These are phyloP conservation scores for Penicillium cataractarum DNA, from an alignment of 495 filamentous ascomycete genomes.

Conservation along the genomic window DNA sequence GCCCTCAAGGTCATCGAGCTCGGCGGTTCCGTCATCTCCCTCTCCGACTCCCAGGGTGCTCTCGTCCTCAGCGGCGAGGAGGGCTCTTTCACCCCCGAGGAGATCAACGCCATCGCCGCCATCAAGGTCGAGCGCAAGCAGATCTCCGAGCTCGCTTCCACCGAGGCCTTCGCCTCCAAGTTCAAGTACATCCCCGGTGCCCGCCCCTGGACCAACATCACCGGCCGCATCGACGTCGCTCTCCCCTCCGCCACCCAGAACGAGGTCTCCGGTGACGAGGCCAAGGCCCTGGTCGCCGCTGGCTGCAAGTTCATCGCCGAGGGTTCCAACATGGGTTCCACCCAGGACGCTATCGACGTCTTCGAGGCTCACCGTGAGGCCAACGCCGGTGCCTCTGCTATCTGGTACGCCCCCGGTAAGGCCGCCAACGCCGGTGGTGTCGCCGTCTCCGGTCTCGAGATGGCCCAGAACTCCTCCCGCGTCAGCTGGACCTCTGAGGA, in stretches of 20 bases:
- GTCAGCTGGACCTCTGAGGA: constrained; percentile 84
- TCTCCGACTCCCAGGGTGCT: constrained; percentile 89
- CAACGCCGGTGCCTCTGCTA: constrained; percentile 66
- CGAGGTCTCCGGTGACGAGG: constrained; percentile 90
- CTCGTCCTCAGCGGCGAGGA: constrained; percentile 69
- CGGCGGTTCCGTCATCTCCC: constrained; percentile 87
- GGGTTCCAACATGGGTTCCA: constrained; percentile 99
- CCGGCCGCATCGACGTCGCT: constrained; percentile 81
- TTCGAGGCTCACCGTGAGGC: constrained; percentile 82
- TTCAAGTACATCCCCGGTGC: constrained; percentile 89
- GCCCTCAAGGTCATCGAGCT: constrained; percentile 97
- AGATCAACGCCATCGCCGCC: constrained; percentile 73
- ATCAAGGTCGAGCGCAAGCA: constrained; percentile 88
- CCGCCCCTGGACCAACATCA: constrained; percentile 86
- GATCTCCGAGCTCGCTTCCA: constrained; percentile 65
- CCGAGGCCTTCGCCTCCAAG: constrained; percentile 57
- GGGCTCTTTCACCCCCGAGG: constrained; percentile 70
- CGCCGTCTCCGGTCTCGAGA: constrained; percentile 96
- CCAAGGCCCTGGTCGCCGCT: constrained; percentile 72
- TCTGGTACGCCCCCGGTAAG: constrained; percentile 95
- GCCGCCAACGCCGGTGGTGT: constrained; percentile 98
- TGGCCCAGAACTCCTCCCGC: constrained; percentile 95
- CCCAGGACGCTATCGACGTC: constrained; percentile 89
- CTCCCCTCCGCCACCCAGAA: constrained; percentile 97
- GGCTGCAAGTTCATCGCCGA: constrained; percentile 91